phyloP scores from a whole-genome alignment of 805 yeast genomes.

The Metschnikowia similis region DNA sequence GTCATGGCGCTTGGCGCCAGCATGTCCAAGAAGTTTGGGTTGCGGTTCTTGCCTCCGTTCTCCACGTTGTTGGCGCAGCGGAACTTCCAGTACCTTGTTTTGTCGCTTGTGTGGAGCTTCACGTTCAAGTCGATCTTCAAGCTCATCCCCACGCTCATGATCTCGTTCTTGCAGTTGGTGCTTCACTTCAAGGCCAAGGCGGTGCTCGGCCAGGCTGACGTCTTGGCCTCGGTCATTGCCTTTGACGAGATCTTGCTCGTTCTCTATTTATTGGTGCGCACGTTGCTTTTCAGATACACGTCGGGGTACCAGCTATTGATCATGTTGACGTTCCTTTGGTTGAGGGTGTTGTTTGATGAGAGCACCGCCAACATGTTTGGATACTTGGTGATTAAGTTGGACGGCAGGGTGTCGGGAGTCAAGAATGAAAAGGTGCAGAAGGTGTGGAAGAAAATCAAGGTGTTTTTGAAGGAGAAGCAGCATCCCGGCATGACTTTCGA shows the following conservation, averaged over 20 bases:
- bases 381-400: slow-evolving; percentile 40
- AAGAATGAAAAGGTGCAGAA: slow-evolving; percentile 43
- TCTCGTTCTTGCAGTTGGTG: slow-evolving; percentile 57
- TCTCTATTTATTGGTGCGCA: slow-evolving; percentile 51
- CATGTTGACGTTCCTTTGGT: slow-evolving; percentile 62
- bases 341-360: slow-evolving; percentile 56
- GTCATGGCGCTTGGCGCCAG: slow-evolving; percentile 49
- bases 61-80: slow-evolving; percentile 65
- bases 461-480: slow-evolving; percentile 26
- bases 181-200: slow-evolving; percentile 36
- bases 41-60: slow-evolving; percentile 54
- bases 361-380: slow-evolving; percentile 43
- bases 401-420: slow-evolving; percentile 35
- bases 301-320: slow-evolving; percentile 64
- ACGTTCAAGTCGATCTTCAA: slow-evolving; percentile 65
- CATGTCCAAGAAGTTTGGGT: slow-evolving; percentile 55
- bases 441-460: slow-evolving; percentile 34
- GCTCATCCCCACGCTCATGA: slow-evolving; percentile 53
- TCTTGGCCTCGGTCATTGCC: slow-evolving; percentile 48
- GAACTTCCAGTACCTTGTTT: slow-evolving; percentile 64
- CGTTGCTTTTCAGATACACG: slow-evolving; percentile 58
- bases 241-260: slow-evolving; percentile 57
- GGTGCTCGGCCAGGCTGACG: slow-evolving; percentile 33
- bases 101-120: slow-evolving; percentile 57
- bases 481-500: slow-evolving; percentile 7